These are phyloP conservation scores for Puccinellia tenuiflora DNA, from an alignment of 176 grass and related monocot genomes.

Conservation along the genomic window DNA sequence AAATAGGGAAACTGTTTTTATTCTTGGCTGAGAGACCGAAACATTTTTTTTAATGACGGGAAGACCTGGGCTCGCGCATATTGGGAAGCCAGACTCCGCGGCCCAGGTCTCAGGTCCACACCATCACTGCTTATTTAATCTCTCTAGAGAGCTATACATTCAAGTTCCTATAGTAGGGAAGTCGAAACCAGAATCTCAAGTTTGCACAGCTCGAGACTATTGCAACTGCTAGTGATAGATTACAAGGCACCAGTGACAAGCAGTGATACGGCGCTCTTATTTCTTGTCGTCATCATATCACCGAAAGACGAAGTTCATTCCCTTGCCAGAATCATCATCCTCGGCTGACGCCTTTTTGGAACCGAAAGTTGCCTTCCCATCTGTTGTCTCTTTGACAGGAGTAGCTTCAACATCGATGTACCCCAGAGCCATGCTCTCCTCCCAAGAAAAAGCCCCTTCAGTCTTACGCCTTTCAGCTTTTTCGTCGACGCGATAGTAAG, in stretches of 20 bases:
- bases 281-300: not conserved
- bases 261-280: not conserved
- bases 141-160: constrained; percentile 18
- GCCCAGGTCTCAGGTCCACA: not conserved
- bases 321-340: constrained; percentile 15
- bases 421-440: not conserved
- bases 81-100: not conserved
- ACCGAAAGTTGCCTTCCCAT: not conserved
- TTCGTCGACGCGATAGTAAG: constrained; percentile 53
- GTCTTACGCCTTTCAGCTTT: not conserved
- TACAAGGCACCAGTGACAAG: not conserved
- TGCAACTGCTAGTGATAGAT: not conserved
- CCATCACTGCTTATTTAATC: not conserved
- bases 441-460: not conserved
- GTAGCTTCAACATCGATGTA: not conserved
- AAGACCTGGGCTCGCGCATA: not conserved
- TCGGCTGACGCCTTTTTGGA: not conserved
- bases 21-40: too few species aligned
- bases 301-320: constrained; percentile 2
- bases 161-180: not conserved
- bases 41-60: too few species aligned
- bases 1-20: not conserved
- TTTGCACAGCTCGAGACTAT: not conserved
- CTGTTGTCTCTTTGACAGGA: not conserved
- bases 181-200: too few species aligned